These are phyloP conservation scores for Xylaria flabelliformis DNA, from an alignment of 495 filamentous ascomycete species.

Conservation along the genomic window DNA sequence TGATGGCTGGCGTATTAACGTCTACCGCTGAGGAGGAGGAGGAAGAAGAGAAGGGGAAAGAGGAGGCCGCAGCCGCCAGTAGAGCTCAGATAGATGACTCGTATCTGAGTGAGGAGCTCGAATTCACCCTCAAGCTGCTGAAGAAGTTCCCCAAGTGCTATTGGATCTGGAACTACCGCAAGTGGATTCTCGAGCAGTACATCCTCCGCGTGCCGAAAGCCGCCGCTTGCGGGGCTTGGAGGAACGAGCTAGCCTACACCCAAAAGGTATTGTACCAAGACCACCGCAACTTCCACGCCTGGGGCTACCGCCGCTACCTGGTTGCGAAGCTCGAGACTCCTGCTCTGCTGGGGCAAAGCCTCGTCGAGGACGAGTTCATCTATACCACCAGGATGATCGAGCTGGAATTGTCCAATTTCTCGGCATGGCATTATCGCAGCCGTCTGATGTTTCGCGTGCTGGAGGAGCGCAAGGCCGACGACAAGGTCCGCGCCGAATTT, in stretches of 20 bases:
- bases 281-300: conserved; percentile 94
- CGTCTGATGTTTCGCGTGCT: conserved; percentile 80
- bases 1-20: conserved; percentile 53
- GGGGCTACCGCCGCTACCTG: conserved; percentile 86
- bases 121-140: conserved; percentile 82
- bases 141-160: conserved; percentile 94
- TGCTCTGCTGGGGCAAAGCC: conserved; percentile 56
- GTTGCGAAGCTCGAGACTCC: conserved; percentile 70
- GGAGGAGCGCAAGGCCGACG: conserved; percentile 67
- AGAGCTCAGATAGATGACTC: conserved; percentile 37
- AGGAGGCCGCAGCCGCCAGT: background rate
- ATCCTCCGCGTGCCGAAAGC: conserved; percentile 62
- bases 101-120: conserved; percentile 67
- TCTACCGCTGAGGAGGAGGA: conserved; percentile 43
- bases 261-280: conserved; percentile 87
- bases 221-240: conserved; percentile 72
- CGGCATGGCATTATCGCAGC: conserved; percentile 91
- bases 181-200: conserved; percentile 80
- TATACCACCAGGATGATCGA: conserved; percentile 91
- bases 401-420: conserved; percentile 88
- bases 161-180: conserved; percentile 98
- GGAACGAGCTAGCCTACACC: conserved; percentile 79
- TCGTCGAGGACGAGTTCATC: conserved; percentile 81
- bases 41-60: too few species aligned
- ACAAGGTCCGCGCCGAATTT: conserved; percentile 66